These are phyloP conservation scores for Castanospermum australe DNA, from an alignment of 306 rosid species.

Conservation along the genomic window DNA sequence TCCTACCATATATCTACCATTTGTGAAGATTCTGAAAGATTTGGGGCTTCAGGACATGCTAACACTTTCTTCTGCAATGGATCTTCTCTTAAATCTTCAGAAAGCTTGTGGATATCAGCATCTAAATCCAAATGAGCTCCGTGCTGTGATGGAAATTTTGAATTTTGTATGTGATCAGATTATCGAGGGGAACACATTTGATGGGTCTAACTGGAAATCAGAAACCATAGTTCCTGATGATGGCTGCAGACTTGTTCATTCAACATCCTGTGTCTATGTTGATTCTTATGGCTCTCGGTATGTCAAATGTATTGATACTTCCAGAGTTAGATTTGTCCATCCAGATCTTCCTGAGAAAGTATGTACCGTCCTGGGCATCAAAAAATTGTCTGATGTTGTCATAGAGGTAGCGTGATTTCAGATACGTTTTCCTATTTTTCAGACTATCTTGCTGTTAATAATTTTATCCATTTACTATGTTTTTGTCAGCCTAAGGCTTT, in stretches of 20 bases:
- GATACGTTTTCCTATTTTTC: slow-evolving; percentile 17
- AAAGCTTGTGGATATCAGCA: slow-evolving; percentile 88
- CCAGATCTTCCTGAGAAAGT: slow-evolving; percentile 87
- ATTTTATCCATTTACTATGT: neutral
- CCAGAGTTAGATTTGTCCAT: slow-evolving; percentile 86
- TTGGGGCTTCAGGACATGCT: slow-evolving; percentile 87
- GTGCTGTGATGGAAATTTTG: slow-evolving; percentile 92
- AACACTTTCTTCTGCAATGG: slow-evolving; percentile 77
- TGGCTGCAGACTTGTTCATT: slow-evolving; percentile 93
- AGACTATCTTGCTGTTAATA: neutral
- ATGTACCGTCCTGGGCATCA: slow-evolving; percentile 65
- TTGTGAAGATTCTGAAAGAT: slow-evolving; percentile 76
- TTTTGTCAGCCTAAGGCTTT: slow-evolving; percentile 4
- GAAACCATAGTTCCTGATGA: slow-evolving; percentile 91
- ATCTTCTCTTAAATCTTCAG: slow-evolving; percentile 83
- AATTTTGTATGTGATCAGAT: slow-evolving; percentile 73
- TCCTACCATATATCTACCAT: slow-evolving; percentile 81
- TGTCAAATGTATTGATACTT: slow-evolving; percentile 78
- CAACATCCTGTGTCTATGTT: slow-evolving; percentile 73
- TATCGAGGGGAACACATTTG: slow-evolving; percentile 43
- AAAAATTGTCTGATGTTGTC: slow-evolving; percentile 79
- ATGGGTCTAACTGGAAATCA: slow-evolving; percentile 53
- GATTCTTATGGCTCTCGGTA: slow-evolving; percentile 88
- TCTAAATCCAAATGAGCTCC: slow-evolving; percentile 93
- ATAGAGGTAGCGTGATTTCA: slow-evolving; percentile 65